Conservation (phyloP, 164 flowering plant species). For the Houttuynia cordata region DNA sequence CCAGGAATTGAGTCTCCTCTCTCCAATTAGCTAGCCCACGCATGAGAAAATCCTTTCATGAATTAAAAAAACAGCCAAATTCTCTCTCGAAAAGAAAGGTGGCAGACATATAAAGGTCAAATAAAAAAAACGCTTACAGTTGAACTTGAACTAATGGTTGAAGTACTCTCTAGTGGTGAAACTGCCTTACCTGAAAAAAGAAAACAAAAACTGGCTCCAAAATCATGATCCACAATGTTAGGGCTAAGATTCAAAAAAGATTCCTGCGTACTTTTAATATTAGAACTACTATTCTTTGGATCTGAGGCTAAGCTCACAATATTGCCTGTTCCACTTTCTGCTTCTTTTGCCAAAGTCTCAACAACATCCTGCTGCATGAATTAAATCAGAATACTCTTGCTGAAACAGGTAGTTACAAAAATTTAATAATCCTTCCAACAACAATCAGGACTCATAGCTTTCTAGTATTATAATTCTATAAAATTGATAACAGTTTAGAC, state of each 20-base stretch:
- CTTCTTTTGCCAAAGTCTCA: conserved; percentile 12
- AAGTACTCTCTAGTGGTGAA: neutral
- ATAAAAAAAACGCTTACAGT: neutral
- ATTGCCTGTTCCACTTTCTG: conserved; percentile 14
- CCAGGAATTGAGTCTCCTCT: too few species aligned
- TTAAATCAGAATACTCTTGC: neutral
- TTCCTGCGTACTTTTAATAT: neutral
- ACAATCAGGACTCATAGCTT: too few species aligned
- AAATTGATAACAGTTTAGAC: too few species aligned
- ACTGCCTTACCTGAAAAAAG: neutral
- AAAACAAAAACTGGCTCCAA: too few species aligned
- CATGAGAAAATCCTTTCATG: too few species aligned
- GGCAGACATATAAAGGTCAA: neutral
- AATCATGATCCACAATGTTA: neutral
- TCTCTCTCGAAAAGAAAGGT: neutral
- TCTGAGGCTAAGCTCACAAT: neutral
- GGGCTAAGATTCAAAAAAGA: neutral
- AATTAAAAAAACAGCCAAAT: too few species aligned
- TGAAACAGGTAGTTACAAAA: too few species aligned
- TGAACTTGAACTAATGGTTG: neutral
- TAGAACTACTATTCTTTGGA: neutral
- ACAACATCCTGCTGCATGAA: conserved; percentile 28
- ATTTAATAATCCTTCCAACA: too few species aligned
- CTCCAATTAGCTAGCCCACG: too few species aligned
- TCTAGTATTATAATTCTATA: too few species aligned